These are phyloP conservation scores for Paradendryphiella salina DNA, from an alignment of 2,329 filamentous ascomycete species.

Conservation along the genomic window DNA sequence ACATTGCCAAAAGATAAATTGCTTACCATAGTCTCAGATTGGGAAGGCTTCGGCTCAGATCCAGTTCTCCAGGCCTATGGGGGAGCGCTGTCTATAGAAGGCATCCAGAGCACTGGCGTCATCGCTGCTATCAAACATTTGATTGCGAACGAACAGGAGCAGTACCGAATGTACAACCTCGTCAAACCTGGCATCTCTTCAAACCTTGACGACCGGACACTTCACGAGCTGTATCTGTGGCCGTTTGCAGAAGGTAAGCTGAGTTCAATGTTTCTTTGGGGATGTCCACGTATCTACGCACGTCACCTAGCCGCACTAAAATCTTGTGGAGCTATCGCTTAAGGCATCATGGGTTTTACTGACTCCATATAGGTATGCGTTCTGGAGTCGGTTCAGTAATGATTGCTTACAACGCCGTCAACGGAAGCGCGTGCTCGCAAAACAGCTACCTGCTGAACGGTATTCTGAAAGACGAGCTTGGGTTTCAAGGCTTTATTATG, in stretches of 20 bases:
- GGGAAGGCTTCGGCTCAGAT: constrained; percentile 74
- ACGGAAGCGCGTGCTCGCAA: constrained; percentile 62
- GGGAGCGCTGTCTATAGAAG: constrained; percentile 74
- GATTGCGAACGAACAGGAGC: constrained; percentile 72
- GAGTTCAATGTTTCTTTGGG: background rate
- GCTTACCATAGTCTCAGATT: constrained; percentile 48
- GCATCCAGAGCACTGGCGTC: constrained; percentile 72
- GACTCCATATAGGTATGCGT: constrained; percentile 54
- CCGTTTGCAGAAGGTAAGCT: constrained; percentile 70
- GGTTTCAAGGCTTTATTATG: constrained; percentile 72
- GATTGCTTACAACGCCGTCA: constrained; percentile 70
- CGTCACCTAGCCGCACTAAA: background rate
- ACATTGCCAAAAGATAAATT: background rate
- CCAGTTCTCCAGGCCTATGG: constrained; percentile 73
- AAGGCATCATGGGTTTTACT: background rate
- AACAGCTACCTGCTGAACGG: constrained; percentile 83
- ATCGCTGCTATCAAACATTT: constrained; percentile 73
- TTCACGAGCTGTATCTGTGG: constrained; percentile 83
- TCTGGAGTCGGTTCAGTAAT: constrained; percentile 80
- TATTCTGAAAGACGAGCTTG: constrained; percentile 82
- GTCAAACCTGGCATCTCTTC: constrained; percentile 45
- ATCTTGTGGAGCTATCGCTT: no score
- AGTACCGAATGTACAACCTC: constrained; percentile 52
- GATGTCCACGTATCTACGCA: background rate
- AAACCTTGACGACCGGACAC: constrained; percentile 75